Evolutionary conservation across 257 asterid genomes (phyloP).

Genomic region (Mentha longifolia): DNA sequence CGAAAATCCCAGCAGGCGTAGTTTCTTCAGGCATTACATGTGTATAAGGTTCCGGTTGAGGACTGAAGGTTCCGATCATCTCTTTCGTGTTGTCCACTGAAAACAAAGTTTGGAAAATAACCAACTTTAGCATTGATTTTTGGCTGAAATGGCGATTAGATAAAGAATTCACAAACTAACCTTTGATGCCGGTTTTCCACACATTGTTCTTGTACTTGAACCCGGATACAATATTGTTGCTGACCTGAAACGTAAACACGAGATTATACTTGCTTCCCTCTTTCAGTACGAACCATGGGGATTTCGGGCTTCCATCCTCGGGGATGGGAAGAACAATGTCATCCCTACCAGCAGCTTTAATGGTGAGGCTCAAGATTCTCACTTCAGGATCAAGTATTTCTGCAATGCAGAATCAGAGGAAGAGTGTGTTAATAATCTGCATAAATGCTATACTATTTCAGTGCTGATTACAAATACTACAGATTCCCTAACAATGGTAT

Average conservation of each 20-base stretch:
- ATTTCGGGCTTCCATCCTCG: conserved; percentile 63
- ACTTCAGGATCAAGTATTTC: conserved; percentile 87
- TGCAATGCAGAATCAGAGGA: conserved; percentile 32
- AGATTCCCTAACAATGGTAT: background rate
- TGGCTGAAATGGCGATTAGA: background rate
- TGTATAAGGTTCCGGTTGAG: conserved; percentile 81
- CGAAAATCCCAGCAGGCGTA: conserved; percentile 93
- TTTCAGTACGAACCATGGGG: conserved; percentile 76
- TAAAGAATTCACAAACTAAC: conserved; percentile 39
- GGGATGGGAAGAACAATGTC: conserved; percentile 75
- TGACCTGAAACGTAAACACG: conserved; percentile 63
- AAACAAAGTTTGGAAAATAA: conserved; percentile 4
- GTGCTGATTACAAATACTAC: background rate
- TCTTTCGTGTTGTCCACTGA: conserved; percentile 89
- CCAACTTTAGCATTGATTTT: conserved; percentile 1
- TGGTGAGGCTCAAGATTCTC: conserved; percentile 72
- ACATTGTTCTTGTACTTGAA: conserved; percentile 74
- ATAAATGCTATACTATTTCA: background rate
- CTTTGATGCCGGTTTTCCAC: conserved; percentile 86
- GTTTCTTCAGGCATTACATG: conserved; percentile 95
- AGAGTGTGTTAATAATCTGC: background rate
- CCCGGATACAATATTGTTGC: conserved; percentile 77
- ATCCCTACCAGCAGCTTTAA: conserved; percentile 62
- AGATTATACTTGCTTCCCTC: conserved; percentile 77
- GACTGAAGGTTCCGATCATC: conserved; percentile 99